phyloP scores from a whole-genome alignment of 108 stramenopile species.

The Craspedostauros australis region DNA sequence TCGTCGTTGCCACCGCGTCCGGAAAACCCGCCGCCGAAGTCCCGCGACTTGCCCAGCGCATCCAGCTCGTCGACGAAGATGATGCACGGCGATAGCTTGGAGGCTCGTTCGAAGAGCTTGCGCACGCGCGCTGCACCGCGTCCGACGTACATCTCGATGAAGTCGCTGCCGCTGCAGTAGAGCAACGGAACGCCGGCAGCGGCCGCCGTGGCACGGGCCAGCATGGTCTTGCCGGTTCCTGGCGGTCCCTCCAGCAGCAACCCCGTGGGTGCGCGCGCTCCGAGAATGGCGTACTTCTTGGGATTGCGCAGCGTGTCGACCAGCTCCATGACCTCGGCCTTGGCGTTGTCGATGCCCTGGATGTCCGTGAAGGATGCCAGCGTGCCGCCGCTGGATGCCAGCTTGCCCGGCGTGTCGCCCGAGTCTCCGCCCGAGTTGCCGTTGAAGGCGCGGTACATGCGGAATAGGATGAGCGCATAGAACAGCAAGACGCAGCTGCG shows the following conservation, averaged over 20 bases:
- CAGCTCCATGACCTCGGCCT: conserved; percentile 84
- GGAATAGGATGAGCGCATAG: conserved; percentile 54
- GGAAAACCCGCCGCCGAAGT: conserved; percentile 31
- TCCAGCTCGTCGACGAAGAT: conserved; percentile 89
- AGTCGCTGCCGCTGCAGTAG: conserved; percentile 79
- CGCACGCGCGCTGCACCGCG: conserved; percentile 90
- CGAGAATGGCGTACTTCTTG: conserved; percentile 76
- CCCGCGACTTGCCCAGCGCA: conserved; percentile 77
- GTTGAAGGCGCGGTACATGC: conserved; percentile 63
- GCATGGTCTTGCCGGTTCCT: conserved; percentile 70
- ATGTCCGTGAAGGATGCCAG: conserved; percentile 74
- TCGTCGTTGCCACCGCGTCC: conserved; percentile 70
- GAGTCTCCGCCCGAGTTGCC: conserved; percentile 18
- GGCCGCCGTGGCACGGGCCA: conserved; percentile 81
- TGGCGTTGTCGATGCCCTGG: conserved; percentile 80
- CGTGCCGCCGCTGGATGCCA: conserved; percentile 39
- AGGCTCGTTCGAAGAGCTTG: conserved; percentile 74
- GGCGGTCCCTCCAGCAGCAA: conserved; percentile 65
- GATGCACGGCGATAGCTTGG: conserved; percentile 60
- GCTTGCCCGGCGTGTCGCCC: conserved; percentile 59
- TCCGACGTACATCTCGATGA: conserved; percentile 86
- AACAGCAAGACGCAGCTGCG: conserved; percentile 43
- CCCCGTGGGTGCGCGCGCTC: conserved; percentile 80
- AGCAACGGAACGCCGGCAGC: conserved; percentile 79
- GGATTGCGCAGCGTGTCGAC: conserved; percentile 81